Percentiles rank a stretch among this genome's conserved stretches.
Conservation (phyloP, 2,329 filamentous ascomycete species). For the Pestalotiopsis sp. region DNA sequence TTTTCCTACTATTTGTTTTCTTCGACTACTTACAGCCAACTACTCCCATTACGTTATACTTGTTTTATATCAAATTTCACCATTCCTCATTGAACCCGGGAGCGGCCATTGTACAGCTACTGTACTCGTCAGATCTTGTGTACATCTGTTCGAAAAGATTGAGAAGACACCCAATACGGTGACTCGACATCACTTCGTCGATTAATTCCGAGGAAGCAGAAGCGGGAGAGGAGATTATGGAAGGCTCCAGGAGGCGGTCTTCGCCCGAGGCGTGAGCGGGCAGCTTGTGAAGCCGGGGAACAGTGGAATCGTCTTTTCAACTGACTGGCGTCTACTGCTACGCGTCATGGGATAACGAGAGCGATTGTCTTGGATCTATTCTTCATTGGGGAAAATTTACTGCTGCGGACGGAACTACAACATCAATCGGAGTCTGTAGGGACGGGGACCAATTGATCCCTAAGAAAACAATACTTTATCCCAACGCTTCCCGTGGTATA, state of each 20-base stretch:
- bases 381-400: background rate
- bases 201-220: background rate
- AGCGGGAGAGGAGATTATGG: background rate
- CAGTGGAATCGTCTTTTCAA: background rate
- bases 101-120: constrained; percentile 4
- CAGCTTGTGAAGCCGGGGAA: background rate
- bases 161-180: background rate
- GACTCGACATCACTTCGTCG: background rate
- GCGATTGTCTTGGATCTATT: constrained; percentile 2
- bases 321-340: background rate
- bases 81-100: background rate
- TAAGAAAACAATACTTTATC: background rate
- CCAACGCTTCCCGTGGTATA: background rate
- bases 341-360: constrained; percentile 15
- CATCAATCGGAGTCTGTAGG: background rate
- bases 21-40: constrained; percentile 11
- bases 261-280: background rate
- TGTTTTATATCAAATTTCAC: constrained; percentile 15
- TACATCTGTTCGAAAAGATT: constrained; percentile 1
- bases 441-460: background rate
- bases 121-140: constrained; percentile 7
- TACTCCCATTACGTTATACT: constrained; percentile 16
- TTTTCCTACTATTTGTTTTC: constrained; percentile 21
- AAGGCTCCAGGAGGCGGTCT: background rate
- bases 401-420: background rate